A percentile compares a stretch with the other conserved stretches of the same genome.
phyloP scores from a whole-genome alignment of 2,329 filamentous ascomycete species.

The Colletotrichum salicis region DNA sequence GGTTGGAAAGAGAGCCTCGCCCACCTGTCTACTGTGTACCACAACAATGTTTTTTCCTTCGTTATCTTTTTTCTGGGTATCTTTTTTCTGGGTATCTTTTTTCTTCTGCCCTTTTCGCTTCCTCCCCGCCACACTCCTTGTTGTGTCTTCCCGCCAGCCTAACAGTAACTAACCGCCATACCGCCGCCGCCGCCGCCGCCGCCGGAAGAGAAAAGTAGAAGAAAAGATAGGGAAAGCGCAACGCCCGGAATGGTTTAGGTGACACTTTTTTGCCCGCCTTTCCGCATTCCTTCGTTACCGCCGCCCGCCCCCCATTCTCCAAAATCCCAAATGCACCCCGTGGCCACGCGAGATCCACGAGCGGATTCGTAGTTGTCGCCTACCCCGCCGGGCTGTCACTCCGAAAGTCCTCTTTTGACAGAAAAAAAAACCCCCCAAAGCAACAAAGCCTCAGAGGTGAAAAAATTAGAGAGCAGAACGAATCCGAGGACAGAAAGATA shows the following conservation, averaged over 20 bases:
- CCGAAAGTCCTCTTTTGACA: neutral
- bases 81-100: neutral
- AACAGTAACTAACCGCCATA: neutral
- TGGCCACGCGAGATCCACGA: constrained; percentile 1
- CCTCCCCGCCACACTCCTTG: too few relatives aligned
- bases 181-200: neutral
- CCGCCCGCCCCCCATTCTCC: neutral
- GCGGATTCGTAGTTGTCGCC: neutral
- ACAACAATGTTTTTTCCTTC: neutral
- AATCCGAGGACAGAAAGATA: neutral
- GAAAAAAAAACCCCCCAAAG: neutral
- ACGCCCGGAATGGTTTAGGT: neutral
- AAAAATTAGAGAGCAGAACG: neutral
- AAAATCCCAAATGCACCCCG: neutral
- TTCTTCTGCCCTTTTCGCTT: neutral
- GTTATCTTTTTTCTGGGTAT: neutral
- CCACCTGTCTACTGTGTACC: neutral
- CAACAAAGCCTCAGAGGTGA: neutral
- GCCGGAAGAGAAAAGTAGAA: neutral
- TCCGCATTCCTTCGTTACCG: neutral
- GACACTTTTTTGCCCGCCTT: neutral
- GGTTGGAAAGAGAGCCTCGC: constrained; percentile 5
- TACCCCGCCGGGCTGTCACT: neutral
- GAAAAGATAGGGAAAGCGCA: neutral
- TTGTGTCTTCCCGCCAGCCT: too few relatives aligned